Base-by-base conservation (phyloP, 768 basidiomycete genomes). In the Suillus occidentalis region DNA sequence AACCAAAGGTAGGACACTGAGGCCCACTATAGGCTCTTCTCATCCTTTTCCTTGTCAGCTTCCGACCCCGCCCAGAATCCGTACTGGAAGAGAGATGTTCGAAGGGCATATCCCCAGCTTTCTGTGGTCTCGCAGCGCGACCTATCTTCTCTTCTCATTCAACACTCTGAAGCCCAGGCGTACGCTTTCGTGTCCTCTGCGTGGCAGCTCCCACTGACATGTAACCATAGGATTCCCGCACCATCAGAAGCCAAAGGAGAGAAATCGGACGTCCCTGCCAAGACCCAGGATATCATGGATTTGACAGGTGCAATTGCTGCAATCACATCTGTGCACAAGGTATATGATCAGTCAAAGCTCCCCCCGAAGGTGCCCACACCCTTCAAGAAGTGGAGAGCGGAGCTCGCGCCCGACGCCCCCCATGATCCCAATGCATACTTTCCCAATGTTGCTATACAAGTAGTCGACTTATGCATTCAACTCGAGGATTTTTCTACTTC, bases 81-180 rank as follows among this genome's bases (percentile, higher is more conserved):
- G 63, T 98, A 98, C 84, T 96, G 91, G 89, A 97, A 97, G 78
- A 92, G 95, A 66, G 95, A 97, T 79, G 92, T 96, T 71, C 89
- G 95, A 64, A 88, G 95, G 60, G 87, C 88, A 42, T 97, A 95
- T 77, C 94, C 95, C n/a, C 92, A 90, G 69, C 88, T 95, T 36
- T 95, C 94, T 3, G 88, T 94, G 22, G 83, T 98, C 65, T 92
- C 93, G 6, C 95, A 98, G 79, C 73, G 85, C 6, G 89, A 95
- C 71, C 80, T 97, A 31, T 89, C 95, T 0, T 79, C 85, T 31
- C 78, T 98, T 66, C 84, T 98, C 53, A 86, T 97, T 65, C 87
- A 95, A 63, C 92, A 94, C 65, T 90, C 92, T 7, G 79, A 81
- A 62, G 72, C 81, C 36, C 83, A 81, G 74, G 79, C 85, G 92